Evolutionary conservation across 2,329 filamentous ascomycete genomes (phyloP).

Genomic region (Ascochyta lentis): DNA sequence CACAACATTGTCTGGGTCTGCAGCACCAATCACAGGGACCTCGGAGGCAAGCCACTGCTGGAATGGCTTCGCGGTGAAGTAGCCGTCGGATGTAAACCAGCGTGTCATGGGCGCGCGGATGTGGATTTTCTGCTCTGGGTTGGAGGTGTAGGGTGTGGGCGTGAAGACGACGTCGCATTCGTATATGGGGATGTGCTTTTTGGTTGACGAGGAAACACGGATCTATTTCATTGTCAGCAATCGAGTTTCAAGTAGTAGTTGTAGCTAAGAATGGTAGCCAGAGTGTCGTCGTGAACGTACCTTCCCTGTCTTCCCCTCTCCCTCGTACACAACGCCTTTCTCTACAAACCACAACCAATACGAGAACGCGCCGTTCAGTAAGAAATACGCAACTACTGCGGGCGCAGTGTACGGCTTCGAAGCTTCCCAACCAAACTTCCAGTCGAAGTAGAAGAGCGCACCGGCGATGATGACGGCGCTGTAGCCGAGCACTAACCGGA

Average conservation of each 20-base stretch:
- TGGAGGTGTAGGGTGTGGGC: constrained; percentile 40
- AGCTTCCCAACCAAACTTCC: constrained; percentile 84
- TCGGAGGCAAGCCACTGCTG: constrained; percentile 77
- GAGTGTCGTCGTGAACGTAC: constrained; percentile 48
- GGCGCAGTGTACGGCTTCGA: constrained; percentile 82
- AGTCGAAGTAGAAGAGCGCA: constrained; percentile 89
- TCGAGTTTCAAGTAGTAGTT: not conserved
- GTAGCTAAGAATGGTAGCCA: not conserved
- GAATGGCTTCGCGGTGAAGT: constrained; percentile 77
- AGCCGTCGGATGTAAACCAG: constrained; percentile 77
- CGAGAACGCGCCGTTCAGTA: constrained; percentile 79
- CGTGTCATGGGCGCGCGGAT: constrained; percentile 71
- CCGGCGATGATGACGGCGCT: constrained; percentile 78
- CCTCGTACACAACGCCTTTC: constrained; percentile 81
- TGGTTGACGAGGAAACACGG: constrained; percentile 72
- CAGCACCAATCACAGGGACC: constrained; percentile 69
- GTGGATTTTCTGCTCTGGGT: constrained; percentile 55
- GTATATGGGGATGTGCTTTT: constrained; percentile 85
- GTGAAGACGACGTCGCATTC: constrained; percentile 70
- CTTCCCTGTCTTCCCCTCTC: constrained; percentile 71
- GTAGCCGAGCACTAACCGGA: constrained; percentile 85
- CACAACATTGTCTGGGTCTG: constrained; percentile 64
- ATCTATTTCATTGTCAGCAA: constrained; percentile 59
- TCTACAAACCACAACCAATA: constrained; percentile 87
- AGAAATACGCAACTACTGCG: constrained; percentile 79